These are phyloP conservation scores for Leishmania braziliensis DNA, from an alignment of 208 protist genomes.

Conservation along the genomic window DNA sequence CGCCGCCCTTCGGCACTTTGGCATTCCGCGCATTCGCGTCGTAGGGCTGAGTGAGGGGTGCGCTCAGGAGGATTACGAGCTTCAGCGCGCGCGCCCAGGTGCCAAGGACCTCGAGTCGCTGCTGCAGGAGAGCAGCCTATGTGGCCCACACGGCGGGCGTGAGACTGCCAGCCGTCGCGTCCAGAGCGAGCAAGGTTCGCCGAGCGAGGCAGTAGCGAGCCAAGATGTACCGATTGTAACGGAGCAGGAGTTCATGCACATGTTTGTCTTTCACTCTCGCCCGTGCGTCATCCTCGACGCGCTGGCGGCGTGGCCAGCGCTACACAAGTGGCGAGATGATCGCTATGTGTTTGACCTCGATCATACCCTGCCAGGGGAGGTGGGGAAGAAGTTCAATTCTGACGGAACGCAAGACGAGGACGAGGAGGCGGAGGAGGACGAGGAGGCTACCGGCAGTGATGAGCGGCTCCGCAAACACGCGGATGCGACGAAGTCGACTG, in stretches of 20 bases:
- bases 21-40: conserved; percentile 72
- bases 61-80: conserved; percentile 20
- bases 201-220: conserved; percentile 7
- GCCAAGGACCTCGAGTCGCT: conserved; percentile 35
- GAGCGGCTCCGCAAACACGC: background rate
- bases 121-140: conserved; percentile 29
- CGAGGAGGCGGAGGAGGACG: conserved; percentile 21
- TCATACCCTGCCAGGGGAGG: conserved; percentile 43
- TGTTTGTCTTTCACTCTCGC: conserved; percentile 83
- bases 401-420: conserved; percentile 28
- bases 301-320: conserved; percentile 73
- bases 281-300: conserved; percentile 83
- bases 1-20: conserved; percentile 65
- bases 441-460: conserved; percentile 10
- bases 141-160: conserved; percentile 9
- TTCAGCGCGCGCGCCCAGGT: conserved; percentile 13
- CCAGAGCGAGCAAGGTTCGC: conserved; percentile 8
- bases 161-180: conserved; percentile 19
- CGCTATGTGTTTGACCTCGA: conserved; percentile 81
- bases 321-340: conserved; percentile 73
- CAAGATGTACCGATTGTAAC: conserved; percentile 44
- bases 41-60: conserved; percentile 59
- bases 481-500: background rate
- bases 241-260: conserved; percentile 82
- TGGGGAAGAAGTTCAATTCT: conserved; percentile 10